phyloP scores from a whole-genome alignment of 768 basidiomycete genomes.

The Pisolithus microcarpus region DNA sequence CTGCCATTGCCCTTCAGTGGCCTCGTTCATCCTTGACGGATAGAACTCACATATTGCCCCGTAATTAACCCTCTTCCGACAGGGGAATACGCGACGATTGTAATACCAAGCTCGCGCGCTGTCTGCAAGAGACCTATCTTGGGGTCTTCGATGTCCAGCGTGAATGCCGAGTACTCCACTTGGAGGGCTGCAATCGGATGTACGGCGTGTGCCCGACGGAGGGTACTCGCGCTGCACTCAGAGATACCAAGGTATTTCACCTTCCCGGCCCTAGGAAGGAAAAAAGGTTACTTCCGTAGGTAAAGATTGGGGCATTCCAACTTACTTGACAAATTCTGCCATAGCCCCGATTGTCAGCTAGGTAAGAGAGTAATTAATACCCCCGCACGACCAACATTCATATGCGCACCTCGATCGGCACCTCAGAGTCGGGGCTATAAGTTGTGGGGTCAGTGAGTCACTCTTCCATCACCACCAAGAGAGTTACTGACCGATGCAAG shows the following conservation, averaged over 20 bases:
- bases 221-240: slow-evolving; percentile 30
- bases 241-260: slow-evolving; percentile 47
- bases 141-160: slow-evolving; percentile 39
- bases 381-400: neutral
- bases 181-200: slow-evolving; percentile 46
- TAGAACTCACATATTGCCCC: slow-evolving; percentile 32
- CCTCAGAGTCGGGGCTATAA: slow-evolving; percentile 32
- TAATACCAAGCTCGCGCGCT: slow-evolving; percentile 42
- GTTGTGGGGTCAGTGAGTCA: neutral
- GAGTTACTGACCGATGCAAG: slow-evolving; percentile 29
- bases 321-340: slow-evolving; percentile 47
- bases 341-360: slow-evolving; percentile 41
- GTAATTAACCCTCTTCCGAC: slow-evolving; percentile 48
- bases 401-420: slow-evolving; percentile 40
- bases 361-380: neutral
- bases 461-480: neutral
- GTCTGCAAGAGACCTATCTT: slow-evolving; percentile 36
- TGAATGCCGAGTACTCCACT: slow-evolving; percentile 47
- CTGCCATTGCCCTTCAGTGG: slow-evolving; percentile 9
- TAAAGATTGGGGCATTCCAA: neutral
- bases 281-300: neutral
- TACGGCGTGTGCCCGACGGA: slow-evolving; percentile 44
- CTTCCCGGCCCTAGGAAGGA: slow-evolving; percentile 28
- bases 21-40: neutral
- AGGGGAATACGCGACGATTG: slow-evolving; percentile 46